Evolutionary conservation across 805 yeast genomes (phyloP), one percentile per base, ranked within the genome.

Genomic region (Ogataea glucozyma): DNA sequence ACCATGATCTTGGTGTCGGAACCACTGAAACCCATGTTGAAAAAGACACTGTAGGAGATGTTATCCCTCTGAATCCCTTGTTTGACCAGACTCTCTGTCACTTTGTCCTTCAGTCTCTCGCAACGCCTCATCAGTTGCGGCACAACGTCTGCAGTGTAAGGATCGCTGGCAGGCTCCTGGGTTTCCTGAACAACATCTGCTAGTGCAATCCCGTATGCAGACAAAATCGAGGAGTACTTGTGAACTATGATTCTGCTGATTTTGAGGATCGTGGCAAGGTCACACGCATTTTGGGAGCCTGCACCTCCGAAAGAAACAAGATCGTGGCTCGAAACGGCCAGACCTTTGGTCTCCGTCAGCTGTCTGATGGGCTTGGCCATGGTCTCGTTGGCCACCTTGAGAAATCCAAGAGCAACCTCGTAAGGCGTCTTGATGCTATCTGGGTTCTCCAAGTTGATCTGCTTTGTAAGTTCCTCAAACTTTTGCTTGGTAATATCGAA

Each of bases 281-380:
- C 78, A 29, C 77, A 79, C 4, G 89, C 87, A 57, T 84, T 88
- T 63, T 86, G 95, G 9, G 93, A 93, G 38, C 95, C 95, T 19
- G 91, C 91, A 26, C 95, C 95, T 31, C 95, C 95, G 61, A 86
- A 86, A 4, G 88, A 73, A 2, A 86, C 90, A 47, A 86, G 65
- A 37, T 78, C 66, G 59, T 86, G 95, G 14, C 72, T 68, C 10
- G 82, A 60, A 1, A 79, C 76, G 37, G 74, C 72, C 56, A 78
- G 76, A 3, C 95, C 95, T 54, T 79, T 83, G 2, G 89, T 83
- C 56, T 86, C 95, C 0, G 93, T 85, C 42, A 86, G 65, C 20
- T 82, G 78, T 43, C 95, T 72, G 38, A 86, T 85, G 3, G 95
- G 93, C 43, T 89, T 75, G n/a, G 89, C 84, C 93, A 86, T 86